Base-by-base conservation (phyloP, 2,329 filamentous ascomycete genomes). In the Diaporthe citri region DNA sequence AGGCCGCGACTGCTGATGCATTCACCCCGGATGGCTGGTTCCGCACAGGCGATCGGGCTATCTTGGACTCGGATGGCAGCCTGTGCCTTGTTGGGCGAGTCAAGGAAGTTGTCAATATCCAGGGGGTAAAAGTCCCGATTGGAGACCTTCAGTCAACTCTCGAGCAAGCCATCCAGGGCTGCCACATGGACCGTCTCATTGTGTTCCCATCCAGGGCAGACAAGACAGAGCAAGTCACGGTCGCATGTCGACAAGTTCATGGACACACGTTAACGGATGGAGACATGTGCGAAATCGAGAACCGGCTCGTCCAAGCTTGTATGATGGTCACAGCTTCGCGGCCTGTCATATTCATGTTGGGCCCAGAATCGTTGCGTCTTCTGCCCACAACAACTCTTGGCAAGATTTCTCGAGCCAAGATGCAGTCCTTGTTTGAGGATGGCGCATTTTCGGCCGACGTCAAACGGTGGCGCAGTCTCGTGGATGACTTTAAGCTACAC, bases 1-100 rank as follows among this genome's bases (percentile, higher is more conserved):
- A 86, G 0, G 83, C 87, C 55, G 91, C 90, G 2, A 94, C 92
- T 0, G 79, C 77, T 17, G 87, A 91, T 34, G 89, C 89, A 0
- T 85, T 92, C 73, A 90, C 89, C 0, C 82, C 87, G 0, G 84
- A 86, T 75, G 82, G 83, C 1, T 87, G 85, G 85, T 87, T 87
- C 74, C 76, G 75, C 4, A 87, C 86, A 0, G 86, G 85, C 0
- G 85, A 87, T 72, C 76, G 76, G 10, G 84, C 77, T 0, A 70
- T 75, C 9, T 77, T 86, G 17, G 85, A 87, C 71, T 10, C 55
- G 0, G 28, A 76, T 0, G 84, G 84, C 1, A 78, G 82, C 20
- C 79, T 88, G 2, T 72, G 80, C 46, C 73, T 88, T 0, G 74
- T 77, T 0, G 85, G 86, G 0, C 79, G 85, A 17, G 57, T 71